Evolutionary conservation across 2,329 filamentous ascomycete genomes (phyloP), one percentile per base, ranked within the genome.

Genomic region (Hortaea sp.): DNA sequence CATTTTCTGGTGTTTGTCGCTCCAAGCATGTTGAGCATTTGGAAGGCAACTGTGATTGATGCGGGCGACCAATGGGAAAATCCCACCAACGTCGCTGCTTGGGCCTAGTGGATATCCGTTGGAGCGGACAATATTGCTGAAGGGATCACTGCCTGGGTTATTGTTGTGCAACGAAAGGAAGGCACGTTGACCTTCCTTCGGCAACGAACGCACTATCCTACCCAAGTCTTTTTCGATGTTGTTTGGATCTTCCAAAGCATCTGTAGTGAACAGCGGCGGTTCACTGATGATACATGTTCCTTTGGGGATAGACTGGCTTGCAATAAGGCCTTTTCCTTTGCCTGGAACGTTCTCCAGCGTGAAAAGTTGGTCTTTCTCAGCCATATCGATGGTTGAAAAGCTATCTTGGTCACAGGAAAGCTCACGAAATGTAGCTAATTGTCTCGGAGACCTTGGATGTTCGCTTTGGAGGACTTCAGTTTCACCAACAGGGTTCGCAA

Each of bases 271-370:
- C 37, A 70, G 53, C 2, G 68, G 62, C 5, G 56, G 47, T 56
- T 72, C 69, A 12, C 54, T 63, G 29, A 72, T 50, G 44, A 72
- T 66, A 28, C 63, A 57, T 6, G 64, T 69, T 39, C 68, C 68
- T 47, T 55, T 64, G 3, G 57, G 45, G 46, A 72, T 69, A 41
- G 63, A 50, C 20, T 49, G 42, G 5, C 37, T 59, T 7, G 69
- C 67, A 41, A 71, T 49, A 5, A 73, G 57, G 6, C 68, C 67
- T 60, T 63, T 63, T 2, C 69, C 68, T 56, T 65, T 68, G 12
- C 60, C 65, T 11, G 50, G 51, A 32, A 45, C 32, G 4, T 35
- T n/a, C 32, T 35, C 32, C 32, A 35, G 32, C 32, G n/a, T 9
- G 32, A 35, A n/a, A 9, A 35, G n/a, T 35, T 35, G 32, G 7